Evolutionary conservation across 2,329 filamentous ascomycete genomes (phyloP), one percentile per base, ranked within the genome.

Genomic region (Fusarium humuli): DNA sequence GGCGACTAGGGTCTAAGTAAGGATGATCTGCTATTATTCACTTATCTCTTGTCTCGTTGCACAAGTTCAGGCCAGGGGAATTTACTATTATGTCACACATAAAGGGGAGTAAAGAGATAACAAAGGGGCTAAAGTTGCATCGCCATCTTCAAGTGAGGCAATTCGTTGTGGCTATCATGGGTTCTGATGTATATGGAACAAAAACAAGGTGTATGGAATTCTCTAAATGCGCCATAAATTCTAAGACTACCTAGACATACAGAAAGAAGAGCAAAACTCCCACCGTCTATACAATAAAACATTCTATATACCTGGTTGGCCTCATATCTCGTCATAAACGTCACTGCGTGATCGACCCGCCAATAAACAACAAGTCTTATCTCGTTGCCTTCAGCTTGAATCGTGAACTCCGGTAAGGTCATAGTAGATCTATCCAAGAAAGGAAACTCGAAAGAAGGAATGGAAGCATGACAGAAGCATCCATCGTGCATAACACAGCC

Each of bases 401-500:
- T 46, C 16, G 11, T 42, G 29, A 45, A 53, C 49, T 60, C 60
- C 53, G 62, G 56, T 46, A 41, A 50, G 44, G 57, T 34, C 56
- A 56, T 20, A 47, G 53, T 41, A 55, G 32, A 46, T 30, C 41
- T 49, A 37, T 32, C 56, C 61, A 47, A 45, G 52, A 69, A 59
- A 66, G 69, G 69, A 71, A 71, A 71, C 42, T 71, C 48, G 42
- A 71, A 69, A 57, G 69, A 71, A 71, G 69, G 53, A 66, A 69
- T 61, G 56, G 61, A 63, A 61, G 69, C 63, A 66, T 72, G 57
- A 59, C 67, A 73, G 67, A 73, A 68, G 61, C 32, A 67, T 56
- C 32, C 32, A 67, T 59, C 45, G 57, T 56, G 54, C 69, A 66
- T 59, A 32, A 67, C 61, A 59, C 64, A 70, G 70, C 56, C 59